Base-by-base conservation (phyloP, 139 green algal genomes). In the Coelastrella sp. region DNA sequence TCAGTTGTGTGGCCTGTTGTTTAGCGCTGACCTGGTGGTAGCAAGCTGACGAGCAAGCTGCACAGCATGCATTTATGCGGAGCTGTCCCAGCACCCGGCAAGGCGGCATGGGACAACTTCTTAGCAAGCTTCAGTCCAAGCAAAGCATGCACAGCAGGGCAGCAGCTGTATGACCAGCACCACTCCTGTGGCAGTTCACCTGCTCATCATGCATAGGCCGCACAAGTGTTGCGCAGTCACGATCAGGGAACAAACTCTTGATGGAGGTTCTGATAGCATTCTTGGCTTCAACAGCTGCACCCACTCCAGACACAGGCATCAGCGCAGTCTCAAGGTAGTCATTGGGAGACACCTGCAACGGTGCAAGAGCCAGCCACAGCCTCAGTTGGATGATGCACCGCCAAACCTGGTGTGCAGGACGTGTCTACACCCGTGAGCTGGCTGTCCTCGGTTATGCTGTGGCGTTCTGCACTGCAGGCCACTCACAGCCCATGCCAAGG, bases 281-380 rank as follows among this genome's bases (percentile, higher is more conserved):
- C 80, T 91, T 91, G 80, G 88, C 88, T 54, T 83, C 88, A 57
- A 88, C 80, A 7, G 80, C 88, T n/a, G 80, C 56, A 19, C 90
- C 57, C 89, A 85, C 7, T 95, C 97, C 11, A 91, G 82, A 19
- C n/a, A 97, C 93, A 16, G 94, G 89, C 57, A 88, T 88, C 80
- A 99, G 94, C 10, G 97, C 97, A 0, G 93, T 95, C 90, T 99
- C 98, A 86, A 99, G 94, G 93, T 99, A 99, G 57, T 99, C 96
- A 5, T 89, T 89, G 0, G 97, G 91, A 0, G 95, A 57, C 54
- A 91, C 78, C 87, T 91, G 32, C 32, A 47, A 47, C 32, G 32
- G 32, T 47, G 32, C 32, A 47, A 47, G 32, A 47, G 32, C 32
- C 32, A 47, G 32, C 32, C 32, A 47, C 1, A 47, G 32, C 32